A percentile compares a stretch with the other conserved stretches of the same genome.
Conservation (phyloP, 495 filamentous ascomycete species). For the Amorphotheca resinae region DNA sequence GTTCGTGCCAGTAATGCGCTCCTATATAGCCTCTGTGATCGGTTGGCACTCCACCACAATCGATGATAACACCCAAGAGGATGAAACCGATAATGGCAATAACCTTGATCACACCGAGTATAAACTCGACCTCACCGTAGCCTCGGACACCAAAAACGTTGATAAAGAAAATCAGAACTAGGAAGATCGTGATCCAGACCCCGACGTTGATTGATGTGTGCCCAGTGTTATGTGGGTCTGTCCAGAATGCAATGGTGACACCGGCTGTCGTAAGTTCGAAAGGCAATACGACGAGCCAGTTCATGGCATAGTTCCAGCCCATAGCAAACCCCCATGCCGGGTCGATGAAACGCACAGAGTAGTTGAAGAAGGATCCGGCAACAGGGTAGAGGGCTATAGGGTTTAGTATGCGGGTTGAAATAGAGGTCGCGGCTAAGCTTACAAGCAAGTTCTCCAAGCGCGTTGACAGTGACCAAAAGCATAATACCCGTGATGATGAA, state of each 20-base stretch:
- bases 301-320: slow-evolving; percentile 70
- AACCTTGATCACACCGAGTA: slow-evolving; percentile 25
- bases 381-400: slow-evolving; percentile 43
- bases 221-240: slow-evolving; percentile 31
- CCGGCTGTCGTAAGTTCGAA: slow-evolving; percentile 42
- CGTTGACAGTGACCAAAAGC: slow-evolving; percentile 87
- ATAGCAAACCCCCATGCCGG: slow-evolving; percentile 97
- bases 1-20: slow-evolving; percentile 37
- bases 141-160: slow-evolving; percentile 61
- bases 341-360: slow-evolving; percentile 88
- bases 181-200: slow-evolving; percentile 54
- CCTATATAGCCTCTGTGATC: slow-evolving; percentile 41
- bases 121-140: slow-evolving; percentile 54
- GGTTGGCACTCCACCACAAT: slow-evolving; percentile 33
- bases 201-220: slow-evolving; percentile 38
- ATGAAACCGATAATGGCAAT: slow-evolving; percentile 35
- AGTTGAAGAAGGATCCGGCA: slow-evolving; percentile 87
- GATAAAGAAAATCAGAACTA: slow-evolving; percentile 42
- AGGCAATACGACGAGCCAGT: slow-evolving; percentile 48
- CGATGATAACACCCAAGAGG: slow-evolving; percentile 39
- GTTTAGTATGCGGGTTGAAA: slow-evolving; percentile 7
- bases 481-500: slow-evolving; percentile 71
- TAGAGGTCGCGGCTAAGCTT: slow-evolving; percentile 20
- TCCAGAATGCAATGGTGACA: slow-evolving; percentile 46
- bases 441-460: slow-evolving; percentile 86